A percentile compares a stretch with the other conserved stretches of the same genome.
Conservation (phyloP, 2,329 filamentous ascomycete species). For the Cladosporium velox region DNA sequence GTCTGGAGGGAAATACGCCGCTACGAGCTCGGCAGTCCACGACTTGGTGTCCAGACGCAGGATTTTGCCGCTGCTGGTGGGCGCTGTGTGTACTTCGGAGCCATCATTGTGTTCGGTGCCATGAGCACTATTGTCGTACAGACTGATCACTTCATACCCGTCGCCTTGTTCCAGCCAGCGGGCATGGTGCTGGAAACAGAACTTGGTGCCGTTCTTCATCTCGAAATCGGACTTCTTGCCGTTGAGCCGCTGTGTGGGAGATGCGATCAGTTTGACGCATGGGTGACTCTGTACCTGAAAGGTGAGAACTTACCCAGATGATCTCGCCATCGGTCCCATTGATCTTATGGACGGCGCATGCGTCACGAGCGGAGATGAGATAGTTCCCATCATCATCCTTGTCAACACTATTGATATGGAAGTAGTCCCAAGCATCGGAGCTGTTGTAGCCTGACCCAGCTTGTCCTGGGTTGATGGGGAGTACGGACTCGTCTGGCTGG, state of each 20-base stretch:
- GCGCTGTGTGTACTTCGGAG: background rate
- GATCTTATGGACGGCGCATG: slow-evolving; percentile 50
- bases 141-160: slow-evolving; percentile 48
- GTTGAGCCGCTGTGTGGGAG: background rate
- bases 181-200: slow-evolving; percentile 52
- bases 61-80: background rate
- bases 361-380: slow-evolving; percentile 53
- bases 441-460: slow-evolving; percentile 45
- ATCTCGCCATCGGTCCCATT: slow-evolving; percentile 48
- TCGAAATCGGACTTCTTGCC: slow-evolving; percentile 7
- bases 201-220: slow-evolving; percentile 36
- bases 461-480: slow-evolving; percentile 34
- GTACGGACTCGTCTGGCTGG: slow-evolving; percentile 43
- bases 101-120: background rate
- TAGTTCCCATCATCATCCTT: slow-evolving; percentile 52
- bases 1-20: slow-evolving; percentile 22
- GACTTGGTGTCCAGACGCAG: slow-evolving; percentile 17
- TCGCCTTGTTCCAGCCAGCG: slow-evolving; percentile 43
- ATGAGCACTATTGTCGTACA: slow-evolving; percentile 53
- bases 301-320: slow-evolving; percentile 43
- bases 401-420: slow-evolving; percentile 57
- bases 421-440: slow-evolving; percentile 50
- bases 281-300: background rate
- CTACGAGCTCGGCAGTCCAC: slow-evolving; percentile 22
- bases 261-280: background rate